Base-by-base conservation (phyloP, 352 stramenopile genomes). In the Phytophthora constricta region DNA sequence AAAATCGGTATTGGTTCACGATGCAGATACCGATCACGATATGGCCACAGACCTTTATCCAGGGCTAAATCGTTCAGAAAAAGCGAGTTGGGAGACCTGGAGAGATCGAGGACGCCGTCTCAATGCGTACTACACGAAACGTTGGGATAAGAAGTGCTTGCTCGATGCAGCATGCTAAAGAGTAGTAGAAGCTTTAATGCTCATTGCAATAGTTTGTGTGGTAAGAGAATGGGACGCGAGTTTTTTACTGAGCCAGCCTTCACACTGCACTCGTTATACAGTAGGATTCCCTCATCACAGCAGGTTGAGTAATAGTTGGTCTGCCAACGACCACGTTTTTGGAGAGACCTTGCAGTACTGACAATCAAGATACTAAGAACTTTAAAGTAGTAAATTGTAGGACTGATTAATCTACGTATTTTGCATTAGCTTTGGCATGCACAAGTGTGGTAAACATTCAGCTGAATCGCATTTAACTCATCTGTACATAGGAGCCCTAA, bases 81-180 rank as follows among this genome's bases (percentile, higher is more conserved):
- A 77, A 39, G 39, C 20, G 13, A 31, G 65, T 10, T 73, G 64
- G 58, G 52, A 57, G 10, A 42, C 20, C 9, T 46, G 68, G 23
- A 60, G 77, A 17, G 57, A 70, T 13, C 68, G 51, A 5, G 76
- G 81, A 3, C 67, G 78, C 7, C 66, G 60, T 1, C 43, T 87
- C 25, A 87, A 85, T 37, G 22, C 65, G 55, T 87, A 89, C 65
- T 89, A 86, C 56, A 84, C 77, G 42, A 61, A 70, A n/a, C 77
- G 77, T 16, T 84, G 74, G 75, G 67, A 84, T 13, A 49, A 64
- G 1, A 82, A 78, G 39, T 84, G 76, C 17, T 57, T 82, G 42
- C 49, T 76, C 9, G 48, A 56, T 41, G 62, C 53, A 46, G 49
- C 68, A 22, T 84, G 75, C 42, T 76, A 57, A 75, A 25, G 16